Conservation (phyloP, 73 alveolate genomes). For the Paramecium bursaria region DNA sequence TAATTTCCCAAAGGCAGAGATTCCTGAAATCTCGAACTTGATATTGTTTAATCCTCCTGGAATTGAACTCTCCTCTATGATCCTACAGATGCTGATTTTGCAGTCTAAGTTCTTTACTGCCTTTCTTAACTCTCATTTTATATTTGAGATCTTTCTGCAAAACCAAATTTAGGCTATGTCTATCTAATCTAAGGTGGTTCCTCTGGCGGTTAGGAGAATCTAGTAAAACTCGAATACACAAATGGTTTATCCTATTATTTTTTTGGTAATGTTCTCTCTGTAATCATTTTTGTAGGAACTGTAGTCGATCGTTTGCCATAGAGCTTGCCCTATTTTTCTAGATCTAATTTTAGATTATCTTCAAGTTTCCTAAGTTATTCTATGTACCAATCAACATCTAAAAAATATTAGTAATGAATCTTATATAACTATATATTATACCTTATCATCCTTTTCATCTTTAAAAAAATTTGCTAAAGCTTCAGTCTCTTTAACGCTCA, state of each 20-base stretch:
- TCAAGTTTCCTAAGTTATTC: slow-evolving; percentile 26
- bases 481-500: slow-evolving; percentile 28
- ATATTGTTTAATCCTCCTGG: too few species aligned
- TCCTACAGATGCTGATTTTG: too few species aligned
- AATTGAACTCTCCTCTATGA: too few species aligned
- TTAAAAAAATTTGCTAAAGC: slow-evolving; percentile 4
- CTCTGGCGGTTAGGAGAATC: slow-evolving; percentile 42
- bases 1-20: too few species aligned
- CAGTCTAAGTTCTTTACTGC: too few species aligned
- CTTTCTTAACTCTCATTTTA: background rate
- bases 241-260: slow-evolving; percentile 15
- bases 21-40: too few species aligned
- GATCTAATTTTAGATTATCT: background rate
- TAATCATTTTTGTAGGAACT: background rate
- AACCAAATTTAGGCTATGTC: slow-evolving; percentile 50
- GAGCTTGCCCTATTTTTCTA: slow-evolving; percentile 1
- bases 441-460: slow-evolving; percentile 56
- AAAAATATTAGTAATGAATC: slow-evolving; percentile 28
- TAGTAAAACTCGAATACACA: slow-evolving; percentile 46
- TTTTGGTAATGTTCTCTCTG: background rate
- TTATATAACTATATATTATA: background rate
- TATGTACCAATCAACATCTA: slow-evolving; percentile 51
- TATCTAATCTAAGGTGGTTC: slow-evolving; percentile 19
- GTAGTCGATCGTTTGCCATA: slow-evolving; percentile 1
- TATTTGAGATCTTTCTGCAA: slow-evolving; percentile 15